Base-by-base conservation (phyloP, 305 asterid species). In the Andrographis paniculata region DNA sequence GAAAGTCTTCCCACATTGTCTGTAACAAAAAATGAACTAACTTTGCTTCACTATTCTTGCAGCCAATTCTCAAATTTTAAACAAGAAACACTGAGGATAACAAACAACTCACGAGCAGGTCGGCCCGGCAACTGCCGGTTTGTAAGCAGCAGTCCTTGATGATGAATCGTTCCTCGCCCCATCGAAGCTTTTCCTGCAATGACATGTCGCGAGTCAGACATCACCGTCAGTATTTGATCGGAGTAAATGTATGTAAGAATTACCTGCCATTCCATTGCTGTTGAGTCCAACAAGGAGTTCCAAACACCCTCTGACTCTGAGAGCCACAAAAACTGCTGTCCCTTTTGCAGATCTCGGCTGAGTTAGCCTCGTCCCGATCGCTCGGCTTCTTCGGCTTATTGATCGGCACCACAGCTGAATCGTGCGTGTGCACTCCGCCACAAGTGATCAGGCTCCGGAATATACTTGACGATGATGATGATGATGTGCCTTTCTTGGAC, bases 1-100 rank as follows among this genome's bases (percentile, higher is more conserved):
- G 74, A 89, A 82, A 39, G 73, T 70, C 76, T 83, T 86, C 59
- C 83, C 82, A 41, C 96, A 86, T 66, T 86, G 93, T 51, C 95
- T 50, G 27, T 20, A 54, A 10, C 17, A 22, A 23, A 31, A n/a
- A 43, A 31, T 5, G n/a, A n/a, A n/a, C n/a, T n/a, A n/a, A n/a
- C n/a, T n/a, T n/a, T n/a, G 6, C 37, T 14, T 14, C 8, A 31
- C 37, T 31, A 31, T 6, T 1, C 6, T 31, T 3, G 11, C 14
- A 31, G 37, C 37, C 1, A 1, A 44, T 11, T 37, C 15, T n/a
- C n/a, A 15, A 9, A 44, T 13, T 23, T 10, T 16, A 24, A 24
- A 17, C 0, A 23, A 14, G 28, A 20, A 18, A 48, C 16, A 38
- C 9, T 9, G 13, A 2, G 20, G 27, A 18, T 14, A 28, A 28